Evolutionary conservation across 345 rosid species (phyloP).

Genomic region (Tarenaya hassleriana): DNA sequence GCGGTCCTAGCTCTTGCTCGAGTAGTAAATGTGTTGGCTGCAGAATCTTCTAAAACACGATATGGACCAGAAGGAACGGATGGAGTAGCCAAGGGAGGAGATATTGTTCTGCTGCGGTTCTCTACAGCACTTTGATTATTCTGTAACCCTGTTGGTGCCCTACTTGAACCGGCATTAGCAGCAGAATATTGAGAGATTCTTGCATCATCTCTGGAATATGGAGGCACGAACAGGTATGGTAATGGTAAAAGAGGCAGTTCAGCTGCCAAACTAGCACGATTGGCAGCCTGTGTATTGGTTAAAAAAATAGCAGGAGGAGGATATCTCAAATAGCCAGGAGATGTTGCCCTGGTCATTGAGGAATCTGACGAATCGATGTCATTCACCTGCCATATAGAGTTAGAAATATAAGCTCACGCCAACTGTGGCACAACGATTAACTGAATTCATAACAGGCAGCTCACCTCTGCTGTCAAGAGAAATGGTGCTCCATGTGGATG

Average conservation of each 20-base stretch:
- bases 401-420: slow-evolving; percentile 37
- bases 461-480: slow-evolving; percentile 87
- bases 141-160: slow-evolving; percentile 36
- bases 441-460: slow-evolving; percentile 21
- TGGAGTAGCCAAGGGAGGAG: slow-evolving; percentile 39
- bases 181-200: slow-evolving; percentile 33
- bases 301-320: slow-evolving; percentile 69
- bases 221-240: slow-evolving; percentile 47
- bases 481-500: slow-evolving; percentile 76
- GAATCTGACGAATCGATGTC: slow-evolving; percentile 83
- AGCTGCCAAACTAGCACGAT: slow-evolving; percentile 37
- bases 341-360: slow-evolving; percentile 61
- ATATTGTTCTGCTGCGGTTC: slow-evolving; percentile 29
- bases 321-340: slow-evolving; percentile 61
- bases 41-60: background rate
- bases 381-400: slow-evolving; percentile 74
- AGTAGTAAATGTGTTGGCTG: background rate
- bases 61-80: slow-evolving; percentile 35
- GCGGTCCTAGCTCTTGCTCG: slow-evolving; percentile 1
- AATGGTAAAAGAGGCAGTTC: slow-evolving; percentile 52
- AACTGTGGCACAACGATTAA: slow-evolving; percentile 21
- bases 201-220: slow-evolving; percentile 41
- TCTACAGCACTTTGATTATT: slow-evolving; percentile 33
- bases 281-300: slow-evolving; percentile 45
- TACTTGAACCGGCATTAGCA: slow-evolving; percentile 35